Evolutionary conservation across 352 stramenopile species (phyloP).

Genomic region (Phytophthora tubulina): DNA sequence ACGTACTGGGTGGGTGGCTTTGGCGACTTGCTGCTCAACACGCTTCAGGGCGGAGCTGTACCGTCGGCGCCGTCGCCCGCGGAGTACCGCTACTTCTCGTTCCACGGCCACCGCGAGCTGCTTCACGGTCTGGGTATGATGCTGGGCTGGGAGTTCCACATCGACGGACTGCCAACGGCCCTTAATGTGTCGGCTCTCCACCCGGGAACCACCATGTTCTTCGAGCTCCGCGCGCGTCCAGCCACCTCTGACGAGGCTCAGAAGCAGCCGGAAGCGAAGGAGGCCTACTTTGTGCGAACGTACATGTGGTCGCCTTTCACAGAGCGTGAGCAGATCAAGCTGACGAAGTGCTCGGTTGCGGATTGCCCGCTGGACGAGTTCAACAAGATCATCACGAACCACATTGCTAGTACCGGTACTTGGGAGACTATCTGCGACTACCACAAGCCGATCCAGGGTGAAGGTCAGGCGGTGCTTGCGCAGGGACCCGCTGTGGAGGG

Average conservation of each 20-base stretch:
- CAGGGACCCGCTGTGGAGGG: constrained; percentile 17
- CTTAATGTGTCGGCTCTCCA: constrained; percentile 75
- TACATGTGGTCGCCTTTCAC: constrained; percentile 84
- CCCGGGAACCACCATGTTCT: constrained; percentile 84
- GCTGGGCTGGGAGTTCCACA: constrained; percentile 82
- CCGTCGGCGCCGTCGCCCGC: constrained; percentile 51
- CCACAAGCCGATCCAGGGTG: constrained; percentile 37
- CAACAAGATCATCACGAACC: constrained; percentile 70
- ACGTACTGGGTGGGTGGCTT: constrained; percentile 90
- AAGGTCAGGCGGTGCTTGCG: constrained; percentile 21
- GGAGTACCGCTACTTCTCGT: constrained; percentile 84
- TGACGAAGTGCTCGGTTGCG: constrained; percentile 79
- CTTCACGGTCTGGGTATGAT: constrained; percentile 83
- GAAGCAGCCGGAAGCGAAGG: constrained; percentile 32
- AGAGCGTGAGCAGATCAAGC: constrained; percentile 68
- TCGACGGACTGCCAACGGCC: constrained; percentile 69
- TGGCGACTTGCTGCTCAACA: constrained; percentile 68
- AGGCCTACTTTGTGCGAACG: constrained; percentile 76
- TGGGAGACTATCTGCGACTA: constrained; percentile 90
- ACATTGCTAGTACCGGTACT: constrained; percentile 75
- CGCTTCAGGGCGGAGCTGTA: constrained; percentile 63
- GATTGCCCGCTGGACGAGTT: constrained; percentile 86
- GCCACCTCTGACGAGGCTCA: constrained; percentile 23
- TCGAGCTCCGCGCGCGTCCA: constrained; percentile 68
- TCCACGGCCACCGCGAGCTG: constrained; percentile 84